phyloP scores from a whole-genome alignment of 1,139 yeast species.

The Protomyces arabidopsidicola region DNA sequence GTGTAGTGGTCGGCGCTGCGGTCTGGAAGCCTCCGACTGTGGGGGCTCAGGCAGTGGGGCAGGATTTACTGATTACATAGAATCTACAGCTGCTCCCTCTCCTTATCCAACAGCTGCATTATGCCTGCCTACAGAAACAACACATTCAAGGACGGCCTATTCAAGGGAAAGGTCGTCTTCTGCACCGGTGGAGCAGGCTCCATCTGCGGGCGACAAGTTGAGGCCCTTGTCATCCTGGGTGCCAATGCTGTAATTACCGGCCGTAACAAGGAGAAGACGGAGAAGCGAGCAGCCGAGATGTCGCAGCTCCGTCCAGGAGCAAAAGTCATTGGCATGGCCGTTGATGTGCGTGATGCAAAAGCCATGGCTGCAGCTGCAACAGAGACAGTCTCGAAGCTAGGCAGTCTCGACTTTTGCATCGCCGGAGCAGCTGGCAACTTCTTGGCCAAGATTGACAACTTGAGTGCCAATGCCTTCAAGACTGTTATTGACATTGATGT shows the following conservation, averaged over 20 bases:
- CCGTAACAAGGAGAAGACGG: slow-evolving; percentile 56
- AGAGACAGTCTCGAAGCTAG: slow-evolving; percentile 59
- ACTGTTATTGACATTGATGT: slow-evolving; percentile 79
- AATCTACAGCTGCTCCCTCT: neutral
- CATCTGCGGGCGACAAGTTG: slow-evolving; percentile 42
- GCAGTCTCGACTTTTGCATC: slow-evolving; percentile 74
- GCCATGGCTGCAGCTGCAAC: slow-evolving; percentile 59
- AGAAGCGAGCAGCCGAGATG: slow-evolving; percentile 63
- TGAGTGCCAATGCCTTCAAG: slow-evolving; percentile 80
- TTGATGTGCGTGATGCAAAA: slow-evolving; percentile 69
- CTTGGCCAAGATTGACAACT: slow-evolving; percentile 67
- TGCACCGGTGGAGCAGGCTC: slow-evolving; percentile 57
- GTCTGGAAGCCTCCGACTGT: no score
- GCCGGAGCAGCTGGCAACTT: slow-evolving; percentile 97
- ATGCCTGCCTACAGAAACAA: slow-evolving; percentile 15
- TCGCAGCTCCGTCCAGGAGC: slow-evolving; percentile 52
- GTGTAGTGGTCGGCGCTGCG: no score
- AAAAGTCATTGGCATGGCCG: slow-evolving; percentile 59
- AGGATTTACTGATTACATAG: neutral
- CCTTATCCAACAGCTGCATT: neutral
- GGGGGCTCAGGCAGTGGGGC: neutral
- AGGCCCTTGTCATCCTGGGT: slow-evolving; percentile 74
- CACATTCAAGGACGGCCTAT: slow-evolving; percentile 56
- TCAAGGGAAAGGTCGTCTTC: slow-evolving; percentile 77
- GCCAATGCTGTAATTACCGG: slow-evolving; percentile 85